Conservation (phyloP, 495 filamentous ascomycete genomes). For the Talaromyces ruber region DNA sequence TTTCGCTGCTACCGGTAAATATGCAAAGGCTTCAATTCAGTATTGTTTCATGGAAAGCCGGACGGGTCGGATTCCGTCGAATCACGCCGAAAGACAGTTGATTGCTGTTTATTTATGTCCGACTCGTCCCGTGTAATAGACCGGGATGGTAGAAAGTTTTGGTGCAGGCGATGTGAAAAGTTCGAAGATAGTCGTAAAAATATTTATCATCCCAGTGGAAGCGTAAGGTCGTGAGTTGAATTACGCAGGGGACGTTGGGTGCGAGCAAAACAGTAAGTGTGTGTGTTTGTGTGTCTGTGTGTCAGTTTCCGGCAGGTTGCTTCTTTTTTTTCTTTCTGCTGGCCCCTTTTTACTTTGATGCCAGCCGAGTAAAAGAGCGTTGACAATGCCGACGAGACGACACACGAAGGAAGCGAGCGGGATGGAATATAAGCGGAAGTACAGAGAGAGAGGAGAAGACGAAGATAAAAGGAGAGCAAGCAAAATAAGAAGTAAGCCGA, state of each 20-base stretch:
- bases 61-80: neutral
- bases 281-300: no score
- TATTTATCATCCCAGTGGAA: neutral
- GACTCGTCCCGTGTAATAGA: neutral
- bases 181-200: neutral
- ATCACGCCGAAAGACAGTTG: neutral
- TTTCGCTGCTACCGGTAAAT: neutral
- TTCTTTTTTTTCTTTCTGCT: neutral
- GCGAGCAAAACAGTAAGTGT: neutral
- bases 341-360: neutral
- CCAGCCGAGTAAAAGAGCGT: neutral
- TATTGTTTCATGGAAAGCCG: neutral
- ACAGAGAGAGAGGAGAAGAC: slow-evolving; percentile 2
- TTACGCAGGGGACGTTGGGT: neutral
- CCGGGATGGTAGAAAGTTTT: neutral
- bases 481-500: neutral
- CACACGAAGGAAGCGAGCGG: neutral
- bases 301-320: slow-evolving; percentile 1
- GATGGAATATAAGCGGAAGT: neutral
- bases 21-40: neutral
- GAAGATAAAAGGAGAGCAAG: slow-evolving; percentile 2
- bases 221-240: neutral
- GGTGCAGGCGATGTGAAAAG: neutral
- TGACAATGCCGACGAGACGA: neutral
- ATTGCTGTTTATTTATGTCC: neutral